Conservation (phyloP, 2,329 filamentous ascomycete genomes). For the Cercospora sojina region DNA sequence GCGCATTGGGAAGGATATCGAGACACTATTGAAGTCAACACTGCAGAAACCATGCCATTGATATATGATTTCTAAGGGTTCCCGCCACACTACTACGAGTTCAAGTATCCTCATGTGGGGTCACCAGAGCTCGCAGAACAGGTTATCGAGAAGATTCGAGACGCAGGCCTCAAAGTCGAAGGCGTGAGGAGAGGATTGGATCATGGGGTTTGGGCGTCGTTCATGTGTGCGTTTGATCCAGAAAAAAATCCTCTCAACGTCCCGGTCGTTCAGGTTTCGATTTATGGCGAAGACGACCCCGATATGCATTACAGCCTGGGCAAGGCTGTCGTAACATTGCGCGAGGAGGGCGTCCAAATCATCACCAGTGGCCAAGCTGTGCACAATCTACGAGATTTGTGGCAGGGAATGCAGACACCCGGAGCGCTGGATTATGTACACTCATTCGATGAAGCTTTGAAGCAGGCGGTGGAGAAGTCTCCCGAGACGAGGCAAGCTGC, state of each 20-base stretch:
- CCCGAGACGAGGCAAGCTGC: constrained; percentile 35
- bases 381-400: constrained; percentile 41
- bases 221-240: constrained; percentile 56
- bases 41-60: constrained; percentile 61
- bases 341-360: constrained; percentile 66
- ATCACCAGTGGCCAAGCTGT: constrained; percentile 72
- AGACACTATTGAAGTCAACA: constrained; percentile 63
- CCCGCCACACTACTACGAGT: constrained; percentile 66
- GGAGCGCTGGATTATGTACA: constrained; percentile 36
- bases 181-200: constrained; percentile 66
- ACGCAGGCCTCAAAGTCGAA: constrained; percentile 60
- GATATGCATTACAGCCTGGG: constrained; percentile 67
- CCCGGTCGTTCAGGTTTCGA: constrained; percentile 70
- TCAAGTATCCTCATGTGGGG: constrained; percentile 64
- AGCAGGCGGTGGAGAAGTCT: constrained; percentile 36
- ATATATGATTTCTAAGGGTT: constrained; percentile 78
- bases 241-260: constrained; percentile 41
- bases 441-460: constrained; percentile 39
- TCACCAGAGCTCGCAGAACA: constrained; percentile 59
- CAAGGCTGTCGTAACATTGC: constrained; percentile 62
- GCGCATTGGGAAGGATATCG: constrained; percentile 69
- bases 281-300: constrained; percentile 65
- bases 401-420: constrained; percentile 25
- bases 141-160: constrained; percentile 56
- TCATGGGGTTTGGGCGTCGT: constrained; percentile 73